A percentile compares a stretch with the other conserved stretches of the same genome.
Conservation (phyloP, 2,329 filamentous ascomycete species). For the Dothideomycetes sp. region DNA sequence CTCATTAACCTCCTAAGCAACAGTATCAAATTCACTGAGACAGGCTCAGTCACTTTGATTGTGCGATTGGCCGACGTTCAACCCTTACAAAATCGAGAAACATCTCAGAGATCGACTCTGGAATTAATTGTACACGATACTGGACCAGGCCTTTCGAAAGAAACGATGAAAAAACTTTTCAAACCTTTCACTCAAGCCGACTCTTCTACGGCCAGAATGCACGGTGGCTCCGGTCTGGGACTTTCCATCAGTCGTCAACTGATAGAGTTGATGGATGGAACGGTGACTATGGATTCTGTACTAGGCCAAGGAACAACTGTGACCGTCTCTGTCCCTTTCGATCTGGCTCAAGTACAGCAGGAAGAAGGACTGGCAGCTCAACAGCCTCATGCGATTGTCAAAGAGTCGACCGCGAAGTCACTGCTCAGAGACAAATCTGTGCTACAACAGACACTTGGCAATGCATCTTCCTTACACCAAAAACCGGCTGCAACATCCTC, state of each 20-base stretch:
- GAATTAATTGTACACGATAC: conserved; percentile 13
- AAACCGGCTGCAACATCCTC: too few species aligned
- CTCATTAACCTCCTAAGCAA: conserved; percentile 14
- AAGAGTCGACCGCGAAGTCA: neutral
- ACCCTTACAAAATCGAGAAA: neutral
- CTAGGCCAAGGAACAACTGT: neutral
- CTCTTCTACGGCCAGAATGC: conserved; percentile 16
- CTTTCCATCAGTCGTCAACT: conserved; percentile 32
- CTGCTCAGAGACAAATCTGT: neutral
- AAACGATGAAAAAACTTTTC: conserved; percentile 12
- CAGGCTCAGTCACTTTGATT: conserved; percentile 9
- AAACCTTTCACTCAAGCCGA: conserved; percentile 13
- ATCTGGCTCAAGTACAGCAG: too few species aligned
- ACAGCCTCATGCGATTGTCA: neutral
- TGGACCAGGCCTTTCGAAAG: conserved; percentile 11
- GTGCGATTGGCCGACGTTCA: neutral
- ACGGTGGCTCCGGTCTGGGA: conserved; percentile 31
- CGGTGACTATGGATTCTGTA: conserved; percentile 22
- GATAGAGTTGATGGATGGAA: conserved; percentile 27
- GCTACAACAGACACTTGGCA: neutral
- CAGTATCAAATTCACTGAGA: conserved; percentile 13
- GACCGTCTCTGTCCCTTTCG: conserved; percentile 7
- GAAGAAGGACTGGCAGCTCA: neutral
- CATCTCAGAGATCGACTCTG: neutral
- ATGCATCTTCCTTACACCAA: neutral